Base-by-base conservation (phyloP, 164 flowering plant species). In the Taxillus chinensis region DNA sequence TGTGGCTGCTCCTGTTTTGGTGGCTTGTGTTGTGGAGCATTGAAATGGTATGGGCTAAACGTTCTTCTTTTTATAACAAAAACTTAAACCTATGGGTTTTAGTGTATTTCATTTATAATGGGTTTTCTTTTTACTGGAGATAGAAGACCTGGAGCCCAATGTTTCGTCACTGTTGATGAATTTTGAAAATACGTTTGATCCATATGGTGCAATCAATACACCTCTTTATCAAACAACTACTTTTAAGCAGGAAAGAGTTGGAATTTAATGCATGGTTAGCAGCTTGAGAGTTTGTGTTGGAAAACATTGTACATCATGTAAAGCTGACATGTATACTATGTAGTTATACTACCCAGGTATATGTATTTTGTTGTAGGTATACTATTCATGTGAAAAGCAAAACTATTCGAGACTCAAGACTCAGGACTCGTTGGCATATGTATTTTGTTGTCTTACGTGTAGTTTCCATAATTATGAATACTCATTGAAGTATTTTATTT, bases 211-310 rank as follows among this genome's bases (percentile, higher is more conserved):
- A 12, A 70, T 86, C 50, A 91, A 93, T 63, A 78, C 91, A 9
- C 96, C 99, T 40, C 79, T 93, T 61, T 95, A 95, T 70, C 97
- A 90, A 62, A 91, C 99, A 39, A 95, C 99, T 41, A 95, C 99
- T 42, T 95, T 91, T 77, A 95, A 95, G 82, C 99, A 91, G 92
- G 98, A 85, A 67, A 59, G 38, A 39, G 27, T 27, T 27, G 27
- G 27, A 27, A 27, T 27, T 27, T 27, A 27, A 27, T 27, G 27
- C 27, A 2, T 27, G 27, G 27, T 4, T 56, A n/a, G n/a, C 15
- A 37, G 5, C 17, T 55, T 27, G 38, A 17, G 12, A 53, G 8
- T 55, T 53, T 5, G 5, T 7, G 13, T 1, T 53, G 13, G 13
- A 53, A 7, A 55, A 55, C 3, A 55, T 0, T n/a, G 37, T 55